Percentiles rank a stretch among this genome's conserved stretches.
These are phyloP conservation scores for Usnea hakonensis DNA, from an alignment of 495 filamentous ascomycete species.

Conservation along the genomic window DNA sequence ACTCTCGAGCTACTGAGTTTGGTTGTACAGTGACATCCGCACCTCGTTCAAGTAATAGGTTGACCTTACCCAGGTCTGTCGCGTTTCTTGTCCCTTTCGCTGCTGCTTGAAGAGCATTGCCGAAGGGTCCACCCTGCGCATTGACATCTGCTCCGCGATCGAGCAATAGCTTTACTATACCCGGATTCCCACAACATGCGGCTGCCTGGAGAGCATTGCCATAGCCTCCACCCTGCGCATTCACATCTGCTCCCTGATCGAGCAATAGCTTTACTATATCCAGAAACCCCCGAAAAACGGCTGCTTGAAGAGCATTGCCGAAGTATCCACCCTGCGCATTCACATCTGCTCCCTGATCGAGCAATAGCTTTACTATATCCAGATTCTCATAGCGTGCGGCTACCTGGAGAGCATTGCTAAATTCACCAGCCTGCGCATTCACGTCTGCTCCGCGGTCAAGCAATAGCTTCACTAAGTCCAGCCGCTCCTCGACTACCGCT, in stretches of 20 bases:
- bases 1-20: neutral
- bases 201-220: neutral
- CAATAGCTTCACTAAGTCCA: neutral
- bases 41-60: conserved; percentile 26
- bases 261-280: neutral
- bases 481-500: neutral
- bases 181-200: neutral
- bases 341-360: neutral
- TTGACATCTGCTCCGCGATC: conserved; percentile 5
- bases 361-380: neutral
- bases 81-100: neutral
- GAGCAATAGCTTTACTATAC: neutral
- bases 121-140: conserved; percentile 17
- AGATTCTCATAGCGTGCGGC: neutral
- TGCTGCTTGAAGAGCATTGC: conserved; percentile 27
- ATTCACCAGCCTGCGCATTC: neutral
- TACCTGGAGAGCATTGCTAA: neutral
- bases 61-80: neutral
- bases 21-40: conserved; percentile 17
- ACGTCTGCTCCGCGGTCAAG: neutral
- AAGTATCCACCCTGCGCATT: neutral
- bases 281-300: neutral
- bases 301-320: neutral
- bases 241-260: neutral
- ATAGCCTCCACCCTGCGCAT: neutral